Base-by-base conservation (phyloP, 805 yeast genomes). In the Spathaspora passalidarum region DNA sequence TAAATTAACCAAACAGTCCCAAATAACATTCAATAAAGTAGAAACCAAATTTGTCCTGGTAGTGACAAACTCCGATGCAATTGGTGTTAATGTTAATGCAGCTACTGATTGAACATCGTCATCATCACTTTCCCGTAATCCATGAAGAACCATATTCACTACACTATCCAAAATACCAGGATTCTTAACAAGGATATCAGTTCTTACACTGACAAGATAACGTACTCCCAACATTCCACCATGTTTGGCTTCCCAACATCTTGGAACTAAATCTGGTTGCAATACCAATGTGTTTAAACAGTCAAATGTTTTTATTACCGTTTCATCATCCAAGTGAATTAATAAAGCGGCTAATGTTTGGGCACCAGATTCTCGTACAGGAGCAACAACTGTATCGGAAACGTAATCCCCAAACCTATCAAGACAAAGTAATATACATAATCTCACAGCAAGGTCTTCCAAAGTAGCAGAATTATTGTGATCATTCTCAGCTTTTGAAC, bases 401-500 rank as follows among this genome's bases (percentile, higher is more conserved):
- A 94, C 96, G 63, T 88, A 94, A 69, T 94, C 99, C 40, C 97
- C 98, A 66, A 94, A 94, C 55, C 98, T 70, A 66, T 94, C 99
- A 44, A 94, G 71, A 2, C 97, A 92, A 64, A 94, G 88, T 10
- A 94, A 72, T 5, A 96, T 86, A 57, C 96, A 75, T 39, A 94
- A 61, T 50, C 97, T 76, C 16, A 94, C 88, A 2, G 95, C 85
- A 47, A 92, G 72, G 65, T 94, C 98, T 62, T 94, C 96, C 29
- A 94, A 70, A 44, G 91, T 86, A 38, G 73, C 76, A 14, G 71
- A 66, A 58, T 92, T 94, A 50, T 83, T 75, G 4, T 52, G 45
- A 52, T 81, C 80, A 58, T 94, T 94, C 52, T 86, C 88, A 37
- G 66, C 69, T 41, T 57, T 62, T 0, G 84, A 57, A 49, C 78